Percentiles rank a stretch among this genome's conserved stretches.
These are phyloP conservation scores for Knufia fluminis DNA, from an alignment of 2,329 filamentous ascomycete species.

Conservation along the genomic window DNA sequence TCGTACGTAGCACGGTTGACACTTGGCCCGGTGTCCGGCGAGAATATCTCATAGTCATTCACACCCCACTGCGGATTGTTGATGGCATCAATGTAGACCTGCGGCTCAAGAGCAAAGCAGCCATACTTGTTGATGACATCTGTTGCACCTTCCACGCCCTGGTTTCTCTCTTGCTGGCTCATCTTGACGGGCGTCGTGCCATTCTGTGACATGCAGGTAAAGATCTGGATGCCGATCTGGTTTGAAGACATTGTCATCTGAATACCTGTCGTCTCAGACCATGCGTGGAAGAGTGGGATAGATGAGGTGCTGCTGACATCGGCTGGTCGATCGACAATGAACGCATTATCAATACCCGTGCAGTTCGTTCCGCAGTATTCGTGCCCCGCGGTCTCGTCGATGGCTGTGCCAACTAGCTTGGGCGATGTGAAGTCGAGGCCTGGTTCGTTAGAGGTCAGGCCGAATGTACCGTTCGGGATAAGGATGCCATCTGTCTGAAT, in stretches of 20 bases:
- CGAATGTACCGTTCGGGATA: constrained; percentile 67
- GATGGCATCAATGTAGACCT: constrained; percentile 90
- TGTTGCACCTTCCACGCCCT: constrained; percentile 44
- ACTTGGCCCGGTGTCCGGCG: constrained; percentile 31
- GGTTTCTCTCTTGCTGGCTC: constrained; percentile 41
- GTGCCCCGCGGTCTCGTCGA: constrained; percentile 48
- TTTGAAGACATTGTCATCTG: constrained; percentile 71
- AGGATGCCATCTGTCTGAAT: constrained; percentile 50
- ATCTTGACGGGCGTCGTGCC: constrained; percentile 44
- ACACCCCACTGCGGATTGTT: constrained; percentile 85
- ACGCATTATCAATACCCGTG: constrained; percentile 66
- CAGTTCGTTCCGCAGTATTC: constrained; percentile 73
- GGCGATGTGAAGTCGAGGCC: constrained; percentile 58
- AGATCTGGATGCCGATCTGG: constrained; percentile 82
- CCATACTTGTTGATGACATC: constrained; percentile 56
- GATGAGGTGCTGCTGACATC: constrained; percentile 24
- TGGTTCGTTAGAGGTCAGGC: constrained; percentile 63
- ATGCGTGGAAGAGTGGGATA: constrained; percentile 50
- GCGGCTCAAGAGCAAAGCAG: constrained; percentile 81
- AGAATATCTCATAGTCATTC: constrained; percentile 33
- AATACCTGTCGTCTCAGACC: constrained; percentile 66
- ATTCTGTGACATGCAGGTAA: constrained; percentile 70
- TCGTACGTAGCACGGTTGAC: constrained; percentile 38
- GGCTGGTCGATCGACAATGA: constrained; percentile 36
- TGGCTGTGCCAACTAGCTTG: constrained; percentile 67